phyloP scores from a whole-genome alignment of 2,329 filamentous ascomycete species.

The Aspergillus fischeri region DNA sequence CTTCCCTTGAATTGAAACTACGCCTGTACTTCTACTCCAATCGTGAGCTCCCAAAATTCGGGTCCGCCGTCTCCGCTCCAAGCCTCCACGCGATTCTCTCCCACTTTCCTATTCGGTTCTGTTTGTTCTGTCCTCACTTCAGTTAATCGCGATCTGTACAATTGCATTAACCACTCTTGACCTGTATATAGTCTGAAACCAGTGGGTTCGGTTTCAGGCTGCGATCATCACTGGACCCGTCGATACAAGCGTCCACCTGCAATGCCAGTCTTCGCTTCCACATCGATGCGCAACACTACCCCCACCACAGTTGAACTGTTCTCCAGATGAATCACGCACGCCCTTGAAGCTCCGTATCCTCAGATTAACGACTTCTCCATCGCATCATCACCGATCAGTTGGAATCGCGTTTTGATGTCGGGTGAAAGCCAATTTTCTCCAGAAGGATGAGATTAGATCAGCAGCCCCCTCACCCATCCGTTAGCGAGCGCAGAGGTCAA shows the following conservation, averaged over 20 bases:
- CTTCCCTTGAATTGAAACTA: not conserved
- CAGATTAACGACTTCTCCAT: not conserved
- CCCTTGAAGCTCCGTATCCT: not conserved
- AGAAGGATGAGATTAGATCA: slow-evolving; percentile 16
- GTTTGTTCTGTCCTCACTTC: not conserved
- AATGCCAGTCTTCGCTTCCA: not conserved
- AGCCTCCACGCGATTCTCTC: not conserved
- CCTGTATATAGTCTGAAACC: not conserved
- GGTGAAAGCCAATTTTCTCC: not conserved
- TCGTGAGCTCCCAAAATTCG: not conserved
- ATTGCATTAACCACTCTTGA: not conserved
- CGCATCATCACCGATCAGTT: not conserved
- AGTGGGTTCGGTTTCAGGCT: not conserved
- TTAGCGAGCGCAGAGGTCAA: slow-evolving; percentile 36
- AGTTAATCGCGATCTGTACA: not conserved
- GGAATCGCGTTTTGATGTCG: not conserved
- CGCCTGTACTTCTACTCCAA: not conserved
- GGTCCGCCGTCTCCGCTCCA: not conserved
- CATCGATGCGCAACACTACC: not conserved
- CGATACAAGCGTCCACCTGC: not conserved
- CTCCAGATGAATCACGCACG: not conserved
- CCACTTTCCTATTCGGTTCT: not conserved
- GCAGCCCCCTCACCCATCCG: slow-evolving; percentile 20
- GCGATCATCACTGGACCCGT: not conserved
- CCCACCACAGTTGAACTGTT: not conserved